phyloP scores from a whole-genome alignment of 441 rosid species.

The Theobroma grandiflorum region DNA sequence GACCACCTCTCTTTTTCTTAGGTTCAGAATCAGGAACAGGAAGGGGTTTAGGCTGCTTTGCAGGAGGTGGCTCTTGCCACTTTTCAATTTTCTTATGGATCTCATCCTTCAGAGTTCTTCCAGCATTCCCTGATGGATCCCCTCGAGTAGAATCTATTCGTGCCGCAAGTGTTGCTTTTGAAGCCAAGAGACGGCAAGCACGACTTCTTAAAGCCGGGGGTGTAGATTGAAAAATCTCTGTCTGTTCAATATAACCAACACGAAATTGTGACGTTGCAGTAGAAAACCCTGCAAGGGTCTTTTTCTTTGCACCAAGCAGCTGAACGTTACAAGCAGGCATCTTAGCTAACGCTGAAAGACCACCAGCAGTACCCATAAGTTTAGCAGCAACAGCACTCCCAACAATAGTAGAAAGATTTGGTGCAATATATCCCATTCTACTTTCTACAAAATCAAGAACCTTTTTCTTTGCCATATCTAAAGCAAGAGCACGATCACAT shows the following conservation, averaged over 20 bases:
- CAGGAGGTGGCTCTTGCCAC: conserved; percentile 99
- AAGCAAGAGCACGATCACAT: conserved; percentile 85
- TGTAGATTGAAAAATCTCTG: conserved; percentile 85
- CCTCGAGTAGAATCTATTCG: conserved; percentile 88
- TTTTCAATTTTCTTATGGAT: conserved; percentile 90
- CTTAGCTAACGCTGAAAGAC: conserved; percentile 84
- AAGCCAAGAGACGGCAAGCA: conserved; percentile 84
- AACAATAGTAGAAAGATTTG: conserved; percentile 88
- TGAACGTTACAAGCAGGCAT: conserved; percentile 97
- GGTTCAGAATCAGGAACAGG: conserved; percentile 99
- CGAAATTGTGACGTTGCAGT: conserved; percentile 84
- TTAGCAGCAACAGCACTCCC: conserved; percentile 98
- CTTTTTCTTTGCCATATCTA: conserved; percentile 81
- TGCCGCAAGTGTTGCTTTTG: conserved; percentile 90
- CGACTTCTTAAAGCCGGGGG: conserved; percentile 86
- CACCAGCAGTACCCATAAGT: conserved; percentile 96
- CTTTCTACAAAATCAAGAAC: conserved; percentile 95
- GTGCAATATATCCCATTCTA: conserved; percentile 94
- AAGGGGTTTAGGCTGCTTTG: conserved; percentile 97
- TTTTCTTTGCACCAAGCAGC: conserved; percentile 91
- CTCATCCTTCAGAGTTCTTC: conserved; percentile 71
- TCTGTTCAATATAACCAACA: conserved; percentile 90
- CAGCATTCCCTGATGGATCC: conserved; percentile 79
- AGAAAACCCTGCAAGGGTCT: conserved; percentile 95
- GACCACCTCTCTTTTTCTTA: conserved; percentile 95